Conservation (phyloP, 2,329 filamentous ascomycete species). For the Aureobasidium leucospermi region DNA sequence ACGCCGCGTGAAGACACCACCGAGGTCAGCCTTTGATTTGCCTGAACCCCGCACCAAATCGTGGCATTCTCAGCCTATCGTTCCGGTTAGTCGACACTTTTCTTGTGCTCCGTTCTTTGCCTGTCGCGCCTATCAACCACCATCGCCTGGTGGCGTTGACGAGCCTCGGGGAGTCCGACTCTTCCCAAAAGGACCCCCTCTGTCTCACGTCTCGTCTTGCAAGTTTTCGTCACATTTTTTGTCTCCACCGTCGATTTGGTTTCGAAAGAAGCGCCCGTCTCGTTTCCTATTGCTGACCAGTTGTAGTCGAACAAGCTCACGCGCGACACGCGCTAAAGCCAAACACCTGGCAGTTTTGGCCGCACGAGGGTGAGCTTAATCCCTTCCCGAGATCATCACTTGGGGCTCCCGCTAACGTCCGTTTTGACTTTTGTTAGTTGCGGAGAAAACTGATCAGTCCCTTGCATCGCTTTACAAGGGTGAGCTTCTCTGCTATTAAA, state of each 20-base stretch:
- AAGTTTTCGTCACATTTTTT: constrained; percentile 11
- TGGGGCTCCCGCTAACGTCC: constrained; percentile 10
- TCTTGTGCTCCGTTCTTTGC: constrained; percentile 2
- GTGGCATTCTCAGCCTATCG: constrained; percentile 10
- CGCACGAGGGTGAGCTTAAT: constrained; percentile 14
- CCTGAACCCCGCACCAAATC: constrained; percentile 11
- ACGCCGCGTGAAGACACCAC: constrained; percentile 11
- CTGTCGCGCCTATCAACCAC: not conserved
- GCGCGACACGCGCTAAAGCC: constrained; percentile 3
- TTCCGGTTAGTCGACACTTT: constrained; percentile 7
- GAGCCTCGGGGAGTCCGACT: constrained; percentile 9
- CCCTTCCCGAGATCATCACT: constrained; percentile 5
- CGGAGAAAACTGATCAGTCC: constrained; percentile 9
- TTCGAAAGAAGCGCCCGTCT: not conserved
- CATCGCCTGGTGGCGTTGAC: constrained; percentile 3
- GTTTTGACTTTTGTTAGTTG: constrained; percentile 14
- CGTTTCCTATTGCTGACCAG: not conserved
- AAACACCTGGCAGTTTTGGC: constrained; percentile 9
- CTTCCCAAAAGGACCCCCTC: not conserved
- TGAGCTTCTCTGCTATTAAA: not conserved
- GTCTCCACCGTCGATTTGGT: not conserved
- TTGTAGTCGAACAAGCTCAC: constrained; percentile 10
- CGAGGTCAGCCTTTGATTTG: constrained; percentile 7
- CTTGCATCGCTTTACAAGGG: constrained; percentile 10
- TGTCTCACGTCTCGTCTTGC: constrained; percentile 12